phyloP scores from a whole-genome alignment of 2,329 filamentous ascomycete genomes.

The Emericellopsis cladophorae region DNA sequence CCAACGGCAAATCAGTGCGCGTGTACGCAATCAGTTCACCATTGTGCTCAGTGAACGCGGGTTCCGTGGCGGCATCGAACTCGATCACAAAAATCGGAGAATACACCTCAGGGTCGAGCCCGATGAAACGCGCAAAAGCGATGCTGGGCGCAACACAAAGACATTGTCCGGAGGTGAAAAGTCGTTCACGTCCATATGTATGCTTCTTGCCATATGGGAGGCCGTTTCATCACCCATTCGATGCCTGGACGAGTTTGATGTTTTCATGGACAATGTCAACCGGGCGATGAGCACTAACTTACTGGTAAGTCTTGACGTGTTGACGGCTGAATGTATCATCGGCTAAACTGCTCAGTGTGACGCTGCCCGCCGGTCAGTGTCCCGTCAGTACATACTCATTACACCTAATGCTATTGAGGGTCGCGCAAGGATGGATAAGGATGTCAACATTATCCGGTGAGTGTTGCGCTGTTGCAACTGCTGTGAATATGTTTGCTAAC shows the following conservation, averaged over 20 bases:
- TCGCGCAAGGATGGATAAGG: slow-evolving; percentile 42
- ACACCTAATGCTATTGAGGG: slow-evolving; percentile 76
- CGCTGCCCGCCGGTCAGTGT: slow-evolving; percentile 74
- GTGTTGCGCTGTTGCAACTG: slow-evolving; percentile 8
- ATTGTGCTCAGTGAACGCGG: slow-evolving; percentile 82
- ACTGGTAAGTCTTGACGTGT: slow-evolving; percentile 50
- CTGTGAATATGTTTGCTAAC: not conserved
- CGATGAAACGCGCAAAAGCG: slow-evolving; percentile 55
- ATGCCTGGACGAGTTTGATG: slow-evolving; percentile 95
- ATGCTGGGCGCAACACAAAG: slow-evolving; percentile 69
- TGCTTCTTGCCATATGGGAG: slow-evolving; percentile 89
- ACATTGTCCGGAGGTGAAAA: slow-evolving; percentile 95
- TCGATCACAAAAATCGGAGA: slow-evolving; percentile 63
- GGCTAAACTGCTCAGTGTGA: slow-evolving; percentile 43
- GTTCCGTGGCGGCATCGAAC: slow-evolving; percentile 69
- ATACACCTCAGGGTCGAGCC: slow-evolving; percentile 69
- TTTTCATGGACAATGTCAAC: slow-evolving; percentile 98
- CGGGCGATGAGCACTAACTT: slow-evolving; percentile 85
- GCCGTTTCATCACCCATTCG: slow-evolving; percentile 93
- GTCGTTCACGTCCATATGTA: slow-evolving; percentile 92
- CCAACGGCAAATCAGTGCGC: slow-evolving; percentile 72
- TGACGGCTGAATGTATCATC: not conserved
- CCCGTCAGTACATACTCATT: slow-evolving; percentile 90
- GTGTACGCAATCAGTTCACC: slow-evolving; percentile 73
- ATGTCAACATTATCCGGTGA: slow-evolving; percentile 69